A percentile compares a stretch with the other conserved stretches of the same genome.
phyloP scores from a whole-genome alignment of 148 eudicot species.

The Rhododendron ferrugineum region DNA sequence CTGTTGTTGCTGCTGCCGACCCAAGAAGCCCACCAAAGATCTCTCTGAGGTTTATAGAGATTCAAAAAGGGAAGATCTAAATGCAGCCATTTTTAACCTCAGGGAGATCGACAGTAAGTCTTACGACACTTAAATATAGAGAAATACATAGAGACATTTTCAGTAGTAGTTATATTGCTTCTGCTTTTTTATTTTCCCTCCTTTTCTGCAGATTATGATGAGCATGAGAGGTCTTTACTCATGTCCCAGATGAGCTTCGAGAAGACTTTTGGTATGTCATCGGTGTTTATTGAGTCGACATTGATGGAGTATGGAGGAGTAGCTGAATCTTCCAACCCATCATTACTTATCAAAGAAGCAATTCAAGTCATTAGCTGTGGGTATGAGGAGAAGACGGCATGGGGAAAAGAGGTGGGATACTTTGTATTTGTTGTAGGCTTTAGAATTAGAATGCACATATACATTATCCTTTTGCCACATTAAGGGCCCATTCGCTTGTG shows the following conservation, averaged over 20 bases:
- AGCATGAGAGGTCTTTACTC: conserved; percentile 83
- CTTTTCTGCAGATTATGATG: conserved; percentile 69
- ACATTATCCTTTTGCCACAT: not conserved
- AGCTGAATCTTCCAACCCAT: conserved; percentile 76
- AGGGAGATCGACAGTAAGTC: conserved; percentile 80
- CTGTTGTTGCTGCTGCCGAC: conserved; percentile 60
- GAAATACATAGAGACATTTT: not conserved
- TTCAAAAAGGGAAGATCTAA: conserved; percentile 79
- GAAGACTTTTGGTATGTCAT: conserved; percentile 91
- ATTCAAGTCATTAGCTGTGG: conserved; percentile 97
- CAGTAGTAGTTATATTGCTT: not conserved
- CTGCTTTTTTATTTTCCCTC: not conserved
- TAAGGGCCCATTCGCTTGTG: not conserved
- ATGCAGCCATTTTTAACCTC: conserved; percentile 91
- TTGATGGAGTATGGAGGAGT: conserved; percentile 93
- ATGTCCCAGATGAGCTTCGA: conserved; percentile 97
- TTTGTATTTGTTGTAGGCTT: not conserved
- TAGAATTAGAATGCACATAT: not conserved
- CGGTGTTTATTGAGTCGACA: conserved; percentile 93
- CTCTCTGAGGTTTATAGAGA: conserved; percentile 62
- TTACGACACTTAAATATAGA: not conserved
- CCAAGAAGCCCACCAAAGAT: conserved; percentile 71
- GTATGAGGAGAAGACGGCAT: conserved; percentile 97
- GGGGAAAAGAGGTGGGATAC: conserved; percentile 87
- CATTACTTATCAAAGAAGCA: conserved; percentile 85